phyloP scores from a whole-genome alignment of 2,329 filamentous ascomycete species.

The Laburnicola sp. region DNA sequence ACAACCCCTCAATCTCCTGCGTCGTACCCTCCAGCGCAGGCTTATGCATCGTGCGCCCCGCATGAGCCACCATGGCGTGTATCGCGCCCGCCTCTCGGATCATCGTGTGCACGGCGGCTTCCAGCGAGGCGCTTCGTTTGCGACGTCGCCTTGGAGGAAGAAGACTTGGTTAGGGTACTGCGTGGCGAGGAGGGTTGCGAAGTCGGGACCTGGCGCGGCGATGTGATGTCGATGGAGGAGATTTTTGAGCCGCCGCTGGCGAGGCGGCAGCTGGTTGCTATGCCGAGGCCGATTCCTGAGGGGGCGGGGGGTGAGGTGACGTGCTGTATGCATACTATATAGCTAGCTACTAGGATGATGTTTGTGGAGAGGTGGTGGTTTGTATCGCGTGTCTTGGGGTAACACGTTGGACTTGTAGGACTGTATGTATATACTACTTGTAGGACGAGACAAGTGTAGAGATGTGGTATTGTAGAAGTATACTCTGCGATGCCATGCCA shows the following conservation, averaged over 20 bases:
- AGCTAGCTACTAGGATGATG: no score
- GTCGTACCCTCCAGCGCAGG: conserved; percentile 55
- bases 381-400: no score
- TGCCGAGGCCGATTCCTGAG: conserved; percentile 50
- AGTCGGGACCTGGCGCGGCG: conserved; percentile 49
- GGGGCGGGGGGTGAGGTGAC: not conserved
- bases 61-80: conserved; percentile 57
- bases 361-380: not conserved
- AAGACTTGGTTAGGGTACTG: conserved; percentile 48
- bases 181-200: conserved; percentile 43
- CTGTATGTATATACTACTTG: no score
- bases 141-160: conserved; percentile 52
- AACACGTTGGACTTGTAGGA: no score
- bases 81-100: conserved; percentile 49
- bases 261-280: conserved; percentile 54
- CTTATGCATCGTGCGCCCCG: conserved; percentile 57
- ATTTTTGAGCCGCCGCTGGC: conserved; percentile 49
- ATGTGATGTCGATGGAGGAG: conserved; percentile 56
- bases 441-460: no score
- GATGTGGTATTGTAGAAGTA: not conserved
- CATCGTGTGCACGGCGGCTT: conserved; percentile 51
- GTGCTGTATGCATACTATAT: no score
- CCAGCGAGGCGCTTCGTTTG: conserved; percentile 52
- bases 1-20: conserved; percentile 52
- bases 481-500: no score